Conservation (phyloP, 495 filamentous ascomycete genomes). For the Penicillium flavigenum region DNA sequence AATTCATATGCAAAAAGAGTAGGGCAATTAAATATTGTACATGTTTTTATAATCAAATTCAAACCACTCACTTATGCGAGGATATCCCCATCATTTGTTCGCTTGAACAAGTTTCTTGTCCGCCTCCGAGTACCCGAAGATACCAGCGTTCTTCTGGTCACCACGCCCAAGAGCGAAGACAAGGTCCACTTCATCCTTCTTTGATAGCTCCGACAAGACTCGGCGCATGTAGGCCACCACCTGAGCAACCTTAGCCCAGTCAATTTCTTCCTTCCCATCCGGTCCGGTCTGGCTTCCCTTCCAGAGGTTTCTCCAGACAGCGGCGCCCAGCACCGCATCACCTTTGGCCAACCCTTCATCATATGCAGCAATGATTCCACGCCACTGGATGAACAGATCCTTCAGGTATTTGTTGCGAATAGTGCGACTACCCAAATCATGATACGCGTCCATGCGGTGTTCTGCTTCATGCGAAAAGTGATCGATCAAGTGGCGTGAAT, state of each 20-base stretch:
- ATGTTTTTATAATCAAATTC: slow-evolving; percentile 14
- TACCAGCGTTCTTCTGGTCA: slow-evolving; percentile 19
- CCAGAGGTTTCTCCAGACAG: slow-evolving; percentile 92
- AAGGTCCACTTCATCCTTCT: slow-evolving; percentile 58
- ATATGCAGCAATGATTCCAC: slow-evolving; percentile 77
- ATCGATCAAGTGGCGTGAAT: slow-evolving; percentile 78
- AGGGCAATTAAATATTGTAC: slow-evolving; percentile 25
- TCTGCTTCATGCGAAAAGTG: slow-evolving; percentile 94
- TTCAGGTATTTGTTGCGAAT: slow-evolving; percentile 84
- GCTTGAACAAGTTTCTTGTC: slow-evolving; percentile 39
- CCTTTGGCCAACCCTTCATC: slow-evolving; percentile 83
- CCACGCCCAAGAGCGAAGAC: slow-evolving; percentile 34
- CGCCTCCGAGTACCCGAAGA: slow-evolving; percentile 38
- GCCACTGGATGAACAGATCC: slow-evolving; percentile 89
- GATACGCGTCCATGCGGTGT: slow-evolving; percentile 73
- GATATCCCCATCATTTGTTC: slow-evolving; percentile 20
- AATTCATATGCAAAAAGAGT: slow-evolving; percentile 7
- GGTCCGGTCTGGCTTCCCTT: slow-evolving; percentile 55
- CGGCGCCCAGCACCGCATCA: slow-evolving; percentile 81
- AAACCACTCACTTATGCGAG: background rate
- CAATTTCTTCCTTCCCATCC: slow-evolving; percentile 54
- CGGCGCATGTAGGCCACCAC: slow-evolving; percentile 79
- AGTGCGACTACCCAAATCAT: slow-evolving; percentile 62
- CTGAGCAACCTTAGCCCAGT: slow-evolving; percentile 66
- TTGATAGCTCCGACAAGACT: slow-evolving; percentile 60